Base-by-base conservation (phyloP, 2,329 filamentous ascomycete species). In the Fusarium irregulare region DNA sequence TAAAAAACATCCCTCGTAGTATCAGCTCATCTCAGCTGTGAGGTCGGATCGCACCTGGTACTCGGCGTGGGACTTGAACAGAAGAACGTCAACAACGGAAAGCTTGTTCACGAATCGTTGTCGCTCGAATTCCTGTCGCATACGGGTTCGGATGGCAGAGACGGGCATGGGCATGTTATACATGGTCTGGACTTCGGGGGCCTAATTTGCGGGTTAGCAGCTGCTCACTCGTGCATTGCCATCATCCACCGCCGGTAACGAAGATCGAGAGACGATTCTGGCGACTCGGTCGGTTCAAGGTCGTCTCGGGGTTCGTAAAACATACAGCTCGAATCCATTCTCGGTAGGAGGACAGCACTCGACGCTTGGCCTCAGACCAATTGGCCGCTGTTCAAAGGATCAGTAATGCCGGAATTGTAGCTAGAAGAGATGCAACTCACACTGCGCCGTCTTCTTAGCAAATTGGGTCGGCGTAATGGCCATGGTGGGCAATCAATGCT, bases 261-360 rank as follows among this genome's bases (percentile, higher is more conserved):
- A 12, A 20, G 18, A 9, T 4, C n/a, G 10, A 47, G 40, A 20
- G n/a, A 18, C n/a, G 21, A 20, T 45, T 18, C 16, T 12, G 42
- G 32, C 51, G 37, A 49, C 28, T 34, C n/a, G 40, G 34, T n/a
- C 18, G n/a, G 14, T 20, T 28, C 32, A 49, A 37, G 18, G 32
- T 45, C 21, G 13, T 64, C 27, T 56, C 20, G 54, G 64, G 34
- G 30, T 30, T 66, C 32, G 57, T 59, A 44, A 55, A 73, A 91
- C 94, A 80, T 91, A 99, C 96, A 83, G 93, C 91, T 86, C 96
- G 91, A 76, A 98, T 89, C 96, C 96, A 99, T 86, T 95, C 92
- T 80, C 96, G 89, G 86, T 99, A 99, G 76, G 93, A 92, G 79
- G 90, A 89, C 76, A 98, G 83, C 72, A 98, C 96, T 86, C 95